phyloP scores from a whole-genome alignment of 2,329 filamentous ascomycete genomes.

The Pestalotiopsis sp. region DNA sequence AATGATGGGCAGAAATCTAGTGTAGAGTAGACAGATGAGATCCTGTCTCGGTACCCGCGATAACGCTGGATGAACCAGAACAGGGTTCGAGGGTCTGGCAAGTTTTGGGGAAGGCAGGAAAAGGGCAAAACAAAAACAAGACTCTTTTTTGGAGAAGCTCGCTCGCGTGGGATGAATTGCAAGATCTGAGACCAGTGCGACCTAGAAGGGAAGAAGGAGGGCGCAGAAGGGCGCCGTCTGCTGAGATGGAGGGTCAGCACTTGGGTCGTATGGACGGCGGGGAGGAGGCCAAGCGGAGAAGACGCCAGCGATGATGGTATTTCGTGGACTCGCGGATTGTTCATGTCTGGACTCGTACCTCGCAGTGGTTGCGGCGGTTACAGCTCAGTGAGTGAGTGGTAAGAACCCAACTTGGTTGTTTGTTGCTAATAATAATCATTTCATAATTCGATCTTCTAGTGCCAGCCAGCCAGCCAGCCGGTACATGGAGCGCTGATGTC shows the following conservation, averaged over 20 bases:
- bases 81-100: background rate
- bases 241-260: background rate
- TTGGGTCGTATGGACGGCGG: background rate
- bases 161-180: background rate
- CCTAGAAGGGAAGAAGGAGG: background rate
- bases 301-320: background rate
- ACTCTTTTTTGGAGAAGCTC: background rate
- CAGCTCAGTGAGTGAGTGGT: background rate
- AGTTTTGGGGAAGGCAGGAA: background rate
- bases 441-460: background rate
- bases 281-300: background rate
- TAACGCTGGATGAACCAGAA: background rate
- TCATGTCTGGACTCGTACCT: background rate
- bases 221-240: background rate
- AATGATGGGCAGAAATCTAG: no score
- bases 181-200: constrained; percentile 2
- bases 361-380: background rate
- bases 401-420: background rate
- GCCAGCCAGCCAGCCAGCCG: no score
- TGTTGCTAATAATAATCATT: background rate
- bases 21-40: no score
- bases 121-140: background rate
- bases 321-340: background rate
- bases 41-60: background rate
- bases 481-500: no score